Percentiles rank a stretch among this genome's conserved stretches.
Evolutionary conservation across 768 basidiomycete genomes (phyloP).

Genomic region (Sistotremastrum suecicum): DNA sequence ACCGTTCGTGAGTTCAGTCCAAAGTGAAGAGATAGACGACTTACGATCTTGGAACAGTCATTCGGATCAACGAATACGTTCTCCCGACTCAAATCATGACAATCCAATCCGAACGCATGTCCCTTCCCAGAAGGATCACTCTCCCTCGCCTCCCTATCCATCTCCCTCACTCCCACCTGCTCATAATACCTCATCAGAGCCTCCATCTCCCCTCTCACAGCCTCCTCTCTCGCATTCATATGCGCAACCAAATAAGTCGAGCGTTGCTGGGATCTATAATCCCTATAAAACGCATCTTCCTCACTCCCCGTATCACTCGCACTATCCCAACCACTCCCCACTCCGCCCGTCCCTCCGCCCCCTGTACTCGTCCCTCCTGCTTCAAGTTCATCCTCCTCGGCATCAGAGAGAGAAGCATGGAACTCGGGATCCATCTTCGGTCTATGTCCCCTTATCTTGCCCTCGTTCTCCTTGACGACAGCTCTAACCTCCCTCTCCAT

Average conservation of each 20-base stretch:
- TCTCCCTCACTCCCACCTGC: slow-evolving; percentile 21
- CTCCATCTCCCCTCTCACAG: slow-evolving; percentile 54
- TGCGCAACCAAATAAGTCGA: slow-evolving; percentile 68
- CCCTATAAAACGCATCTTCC: slow-evolving; percentile 57
- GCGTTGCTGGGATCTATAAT: slow-evolving; percentile 71
- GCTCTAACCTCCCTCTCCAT: slow-evolving; percentile 55
- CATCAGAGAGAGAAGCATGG: slow-evolving; percentile 51
- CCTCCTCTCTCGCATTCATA: slow-evolving; percentile 44
- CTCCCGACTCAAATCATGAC: slow-evolving; percentile 75
- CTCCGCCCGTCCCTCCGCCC: slow-evolving; percentile 66
- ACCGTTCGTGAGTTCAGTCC: slow-evolving; percentile 1
- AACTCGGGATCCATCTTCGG: slow-evolving; percentile 78
- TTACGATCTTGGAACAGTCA: slow-evolving; percentile 56
- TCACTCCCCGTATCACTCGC: not conserved
- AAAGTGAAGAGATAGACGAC: slow-evolving; percentile 18
- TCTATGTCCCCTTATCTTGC: slow-evolving; percentile 58
- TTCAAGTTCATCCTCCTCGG: slow-evolving; percentile 62
- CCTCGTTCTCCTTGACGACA: slow-evolving; percentile 68
- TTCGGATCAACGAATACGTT: slow-evolving; percentile 69
- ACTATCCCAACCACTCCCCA: slow-evolving; percentile 17
- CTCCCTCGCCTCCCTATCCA: slow-evolving; percentile 4
- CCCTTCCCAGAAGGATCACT: slow-evolving; percentile 11
- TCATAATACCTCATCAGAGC: slow-evolving; percentile 62
- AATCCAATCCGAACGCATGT: slow-evolving; percentile 69
- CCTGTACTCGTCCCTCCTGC: slow-evolving; percentile 68